A percentile compares a stretch with the other conserved stretches of the same genome.
Conservation (phyloP, 768 basidiomycete genomes). For the Neoboletus brunneissimus region DNA sequence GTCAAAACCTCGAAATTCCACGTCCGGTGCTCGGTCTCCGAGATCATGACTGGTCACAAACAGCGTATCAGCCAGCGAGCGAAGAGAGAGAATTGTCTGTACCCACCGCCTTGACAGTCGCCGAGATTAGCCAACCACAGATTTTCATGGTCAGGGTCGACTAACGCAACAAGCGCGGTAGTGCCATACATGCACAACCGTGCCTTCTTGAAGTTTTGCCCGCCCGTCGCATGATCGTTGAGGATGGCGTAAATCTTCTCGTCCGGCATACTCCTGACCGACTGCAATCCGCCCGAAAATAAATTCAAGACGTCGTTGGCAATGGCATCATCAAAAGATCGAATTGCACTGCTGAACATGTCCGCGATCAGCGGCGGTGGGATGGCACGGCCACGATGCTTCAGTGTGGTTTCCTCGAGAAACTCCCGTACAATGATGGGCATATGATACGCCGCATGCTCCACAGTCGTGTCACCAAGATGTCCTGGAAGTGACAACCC, state of each 20-base stretch:
- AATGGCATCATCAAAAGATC: conserved; percentile 64
- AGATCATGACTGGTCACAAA: conserved; percentile 47
- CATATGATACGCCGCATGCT: conserved; percentile 64
- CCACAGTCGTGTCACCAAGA: conserved; percentile 66
- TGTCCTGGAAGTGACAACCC: conserved; percentile 48
- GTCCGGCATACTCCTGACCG: conserved; percentile 51
- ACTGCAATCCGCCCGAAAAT: conserved; percentile 53
- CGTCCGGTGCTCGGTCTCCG: conserved; percentile 42
- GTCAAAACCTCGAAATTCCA: conserved; percentile 66
- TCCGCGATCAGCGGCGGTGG: conserved; percentile 52
- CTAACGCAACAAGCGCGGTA: conserved; percentile 69
- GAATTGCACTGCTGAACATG: conserved; percentile 55
- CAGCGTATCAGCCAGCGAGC: conserved; percentile 9
- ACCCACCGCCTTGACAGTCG: conserved; percentile 74
- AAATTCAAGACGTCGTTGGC: conserved; percentile 62
- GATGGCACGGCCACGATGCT: conserved; percentile 38
- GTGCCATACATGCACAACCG: conserved; percentile 77
- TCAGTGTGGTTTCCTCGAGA: conserved; percentile 41
- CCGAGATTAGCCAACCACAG: conserved; percentile 81
- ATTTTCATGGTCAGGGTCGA: conserved; percentile 65
- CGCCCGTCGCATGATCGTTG: conserved; percentile 59
- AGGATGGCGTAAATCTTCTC: conserved; percentile 56
- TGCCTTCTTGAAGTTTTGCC: conserved; percentile 61
- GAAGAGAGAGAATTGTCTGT: neutral
- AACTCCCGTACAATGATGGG: conserved; percentile 66